phyloP scores from a whole-genome alignment of 257 asterid genomes.

The Lavandula angustifolia region DNA sequence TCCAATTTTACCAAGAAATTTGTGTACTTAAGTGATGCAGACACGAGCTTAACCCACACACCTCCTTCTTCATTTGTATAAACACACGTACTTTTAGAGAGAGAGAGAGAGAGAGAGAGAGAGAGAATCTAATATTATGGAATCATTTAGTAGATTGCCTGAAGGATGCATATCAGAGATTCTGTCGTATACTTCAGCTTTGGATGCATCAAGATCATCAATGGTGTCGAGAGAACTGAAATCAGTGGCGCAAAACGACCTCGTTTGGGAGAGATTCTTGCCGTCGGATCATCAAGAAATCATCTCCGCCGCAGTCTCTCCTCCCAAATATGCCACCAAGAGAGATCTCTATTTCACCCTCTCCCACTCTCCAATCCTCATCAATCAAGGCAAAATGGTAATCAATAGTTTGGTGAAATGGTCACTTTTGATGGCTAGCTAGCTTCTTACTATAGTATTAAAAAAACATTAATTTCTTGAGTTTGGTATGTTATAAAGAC shows the following conservation, averaged over 20 bases:
- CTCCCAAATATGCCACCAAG: conserved; percentile 35
- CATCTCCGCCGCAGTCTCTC: conserved; percentile 42
- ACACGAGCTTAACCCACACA: background rate
- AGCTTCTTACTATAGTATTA: too few species aligned
- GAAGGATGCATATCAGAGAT: conserved; percentile 56
- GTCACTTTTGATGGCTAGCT: background rate
- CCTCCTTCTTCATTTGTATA: too few species aligned
- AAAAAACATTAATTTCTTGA: conserved; percentile 8
- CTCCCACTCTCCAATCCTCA: conserved; percentile 41
- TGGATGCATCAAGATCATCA: conserved; percentile 48
- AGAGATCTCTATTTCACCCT: conserved; percentile 49
- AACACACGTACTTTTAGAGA: too few species aligned
- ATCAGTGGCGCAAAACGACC: conserved; percentile 44
- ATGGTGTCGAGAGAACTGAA: conserved; percentile 39
- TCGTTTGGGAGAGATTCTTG: conserved; percentile 56
- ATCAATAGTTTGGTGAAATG: conserved; percentile 4
- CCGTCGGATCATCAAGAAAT: conserved; percentile 46
- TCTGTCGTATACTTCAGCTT: conserved; percentile 46
- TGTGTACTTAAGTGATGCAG: background rate
- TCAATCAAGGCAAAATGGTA: conserved; percentile 53
- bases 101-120: conserved; percentile 10
- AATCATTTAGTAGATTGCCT: conserved; percentile 37
- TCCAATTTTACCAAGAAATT: background rate
- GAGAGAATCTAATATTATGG: conserved; percentile 20
- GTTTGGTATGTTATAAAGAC: conserved; percentile 25